A percentile compares a stretch with the other conserved stretches of the same genome.
Evolutionary conservation across 1,139 yeast species (phyloP).

Genomic region (Geotrichum europaeum): DNA sequence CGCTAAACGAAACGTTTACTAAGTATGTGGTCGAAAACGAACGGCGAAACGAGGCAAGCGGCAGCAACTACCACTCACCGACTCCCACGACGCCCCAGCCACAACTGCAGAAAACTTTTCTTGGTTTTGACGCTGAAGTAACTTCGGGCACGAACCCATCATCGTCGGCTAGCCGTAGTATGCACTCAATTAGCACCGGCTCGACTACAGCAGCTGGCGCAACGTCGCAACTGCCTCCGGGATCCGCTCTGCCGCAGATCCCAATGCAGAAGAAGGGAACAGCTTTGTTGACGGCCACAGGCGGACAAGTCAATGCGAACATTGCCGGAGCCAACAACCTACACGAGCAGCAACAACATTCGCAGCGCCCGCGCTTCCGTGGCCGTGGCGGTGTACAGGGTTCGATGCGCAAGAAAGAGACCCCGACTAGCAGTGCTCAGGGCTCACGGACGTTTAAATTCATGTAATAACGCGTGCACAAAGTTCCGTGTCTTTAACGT

Average conservation of each 20-base stretch:
- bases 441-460: background rate
- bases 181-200: background rate
- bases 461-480: background rate
- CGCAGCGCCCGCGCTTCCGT: slow-evolving; percentile 21
- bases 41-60: background rate
- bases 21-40: slow-evolving; percentile 1
- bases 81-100: background rate
- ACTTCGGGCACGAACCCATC: background rate
- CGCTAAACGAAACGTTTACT: slow-evolving; percentile 21
- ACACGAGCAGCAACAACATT: slow-evolving; percentile 17
- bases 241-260: background rate
- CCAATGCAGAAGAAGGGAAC: background rate
- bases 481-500: background rate
- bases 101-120: background rate
- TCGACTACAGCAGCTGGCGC: background rate
- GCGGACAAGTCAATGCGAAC: background rate
- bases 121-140: slow-evolving; percentile 3
- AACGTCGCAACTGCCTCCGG: background rate
- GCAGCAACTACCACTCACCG: background rate
- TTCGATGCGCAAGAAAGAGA: slow-evolving; percentile 12
- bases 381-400: slow-evolving; percentile 37
- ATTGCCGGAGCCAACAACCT: slow-evolving; percentile 12
- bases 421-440: background rate
- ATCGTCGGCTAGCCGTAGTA: background rate
- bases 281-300: background rate